phyloP scores from a whole-genome alignment of 2,329 filamentous ascomycete species.

The Diaporthe sp. region DNA sequence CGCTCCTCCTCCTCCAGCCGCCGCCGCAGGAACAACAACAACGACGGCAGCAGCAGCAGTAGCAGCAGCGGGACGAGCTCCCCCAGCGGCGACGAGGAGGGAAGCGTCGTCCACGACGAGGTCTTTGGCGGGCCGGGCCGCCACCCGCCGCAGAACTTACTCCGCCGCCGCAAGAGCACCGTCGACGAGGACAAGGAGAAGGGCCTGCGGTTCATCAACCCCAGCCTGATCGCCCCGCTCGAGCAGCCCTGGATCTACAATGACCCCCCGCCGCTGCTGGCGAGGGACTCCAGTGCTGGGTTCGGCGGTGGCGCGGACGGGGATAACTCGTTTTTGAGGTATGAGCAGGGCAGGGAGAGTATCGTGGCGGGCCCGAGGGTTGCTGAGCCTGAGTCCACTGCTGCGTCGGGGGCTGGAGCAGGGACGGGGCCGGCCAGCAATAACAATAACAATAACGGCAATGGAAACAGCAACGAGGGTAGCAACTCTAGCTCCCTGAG shows the following conservation, averaged over 20 bases:
- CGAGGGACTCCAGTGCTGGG: conserved; percentile 34
- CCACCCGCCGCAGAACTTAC: conserved; percentile 48
- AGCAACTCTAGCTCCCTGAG: conserved; percentile 57
- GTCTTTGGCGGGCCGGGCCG: conserved; percentile 47
- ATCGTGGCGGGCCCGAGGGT: conserved; percentile 11
- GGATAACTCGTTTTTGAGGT: conserved; percentile 23
- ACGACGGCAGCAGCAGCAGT: conserved; percentile 46
- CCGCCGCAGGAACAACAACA: conserved; percentile 62
- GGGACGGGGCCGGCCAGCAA: too few species aligned
- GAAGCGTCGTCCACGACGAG: conserved; percentile 46
- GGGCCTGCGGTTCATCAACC: conserved; percentile 79
- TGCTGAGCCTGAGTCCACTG: background rate
- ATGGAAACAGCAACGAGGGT: conserved; percentile 40
- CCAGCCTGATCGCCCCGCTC: conserved; percentile 76
- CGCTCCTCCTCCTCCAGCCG: background rate
- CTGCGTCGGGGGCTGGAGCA: background rate
- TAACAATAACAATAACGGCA: background rate
- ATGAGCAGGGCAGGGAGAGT: conserved; percentile 30
- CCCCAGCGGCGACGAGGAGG: background rate
- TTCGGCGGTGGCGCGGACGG: background rate
- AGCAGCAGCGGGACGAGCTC: conserved; percentile 40
- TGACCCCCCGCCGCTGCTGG: conserved; percentile 58
- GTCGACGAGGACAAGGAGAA: conserved; percentile 79
- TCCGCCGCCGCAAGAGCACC: conserved; percentile 68
- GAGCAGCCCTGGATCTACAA: conserved; percentile 76